phyloP scores from a whole-genome alignment of 257 asterid genomes.

The Lycium ferocissimum region DNA sequence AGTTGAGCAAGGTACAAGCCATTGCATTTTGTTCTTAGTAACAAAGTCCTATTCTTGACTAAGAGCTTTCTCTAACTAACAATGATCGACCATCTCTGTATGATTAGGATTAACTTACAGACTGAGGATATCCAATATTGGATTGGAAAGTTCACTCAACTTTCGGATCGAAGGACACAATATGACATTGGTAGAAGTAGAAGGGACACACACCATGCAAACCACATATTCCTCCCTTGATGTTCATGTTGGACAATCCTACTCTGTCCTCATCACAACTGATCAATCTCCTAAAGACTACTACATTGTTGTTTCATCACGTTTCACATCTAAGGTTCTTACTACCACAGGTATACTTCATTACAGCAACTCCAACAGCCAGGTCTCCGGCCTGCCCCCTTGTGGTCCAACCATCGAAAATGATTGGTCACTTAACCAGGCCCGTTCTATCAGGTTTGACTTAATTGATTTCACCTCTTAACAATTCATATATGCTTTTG shows the following conservation, averaged over 20 bases:
- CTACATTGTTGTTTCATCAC: conserved; percentile 68
- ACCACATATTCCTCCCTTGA: conserved; percentile 83
- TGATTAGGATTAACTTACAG: conserved; percentile 80
- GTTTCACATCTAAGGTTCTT: conserved; percentile 68
- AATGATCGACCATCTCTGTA: no score
- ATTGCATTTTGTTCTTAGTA: no score
- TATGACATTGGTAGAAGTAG: conserved; percentile 87
- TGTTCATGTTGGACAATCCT: conserved; percentile 84
- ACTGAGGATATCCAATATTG: conserved; percentile 83
- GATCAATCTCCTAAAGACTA: conserved; percentile 79
- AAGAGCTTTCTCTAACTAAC: no score
- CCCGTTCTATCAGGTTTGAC: conserved; percentile 76
- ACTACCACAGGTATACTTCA: conserved; percentile 76
- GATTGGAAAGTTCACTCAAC: conserved; percentile 79
- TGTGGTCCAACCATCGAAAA: conserved; percentile 91
- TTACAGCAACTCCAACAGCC: conserved; percentile 63
- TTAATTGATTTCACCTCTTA: no score
- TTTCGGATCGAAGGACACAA: conserved; percentile 87
- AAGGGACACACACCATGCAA: conserved; percentile 95
- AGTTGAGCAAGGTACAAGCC: conserved; percentile 48
- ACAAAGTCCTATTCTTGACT: no score
- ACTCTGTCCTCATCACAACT: conserved; percentile 82
- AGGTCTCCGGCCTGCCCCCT: conserved; percentile 72
- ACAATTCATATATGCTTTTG: no score
- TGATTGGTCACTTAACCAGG: conserved; percentile 97